Evolutionary conservation across 2,329 filamentous ascomycete genomes (phyloP), one percentile per base, ranked within the genome.

Genomic region (Dissoconium aciculare): DNA sequence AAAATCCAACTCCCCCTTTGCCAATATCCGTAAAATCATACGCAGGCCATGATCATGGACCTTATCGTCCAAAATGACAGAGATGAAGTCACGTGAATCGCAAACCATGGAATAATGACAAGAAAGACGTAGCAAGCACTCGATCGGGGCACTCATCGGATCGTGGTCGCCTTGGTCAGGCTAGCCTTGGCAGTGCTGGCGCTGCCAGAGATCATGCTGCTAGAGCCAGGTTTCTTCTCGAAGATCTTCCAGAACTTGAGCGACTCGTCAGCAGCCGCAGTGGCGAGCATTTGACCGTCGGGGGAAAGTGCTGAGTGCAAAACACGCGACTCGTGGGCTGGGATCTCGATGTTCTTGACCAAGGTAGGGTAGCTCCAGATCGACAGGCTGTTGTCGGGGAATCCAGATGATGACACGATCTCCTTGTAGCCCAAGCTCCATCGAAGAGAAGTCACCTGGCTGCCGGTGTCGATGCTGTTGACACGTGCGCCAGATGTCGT

Each of bases 241-340:
- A 98, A 98, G 47, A 98, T 70, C 74, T 98, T 98, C 89, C 89
- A 98, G 69, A 98, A 98, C 66, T 98, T 98, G 58, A 98, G 69
- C 53, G 78, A 87, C 67, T 98, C 89, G 50, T 98, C 89, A 21
- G 87, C 85, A 46, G 87, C 81, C 37, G 89, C 87, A 30, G 89
- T 98, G 30, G 89, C 89, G 33, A 98, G 72, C 74, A 94, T 93
- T 65, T 98, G 89, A 31, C 89, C 89, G 51, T 98, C 89, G 3
- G 89, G 89, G 63, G 84, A 94, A 46, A 98, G 73, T 55, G 82
- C 89, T 67, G 82, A 92, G 73, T 95, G 89, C 29, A 98, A 72
- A 25, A 98, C 87, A 48, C 89, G 73, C 51, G 83, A 92, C 68
- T 98, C 89, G 53, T 98, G 89, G 12, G 89, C 89, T 8, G 87